Conservation (phyloP, 2,329 filamentous ascomycete genomes). For the Rhynchosporium agropyri region DNA sequence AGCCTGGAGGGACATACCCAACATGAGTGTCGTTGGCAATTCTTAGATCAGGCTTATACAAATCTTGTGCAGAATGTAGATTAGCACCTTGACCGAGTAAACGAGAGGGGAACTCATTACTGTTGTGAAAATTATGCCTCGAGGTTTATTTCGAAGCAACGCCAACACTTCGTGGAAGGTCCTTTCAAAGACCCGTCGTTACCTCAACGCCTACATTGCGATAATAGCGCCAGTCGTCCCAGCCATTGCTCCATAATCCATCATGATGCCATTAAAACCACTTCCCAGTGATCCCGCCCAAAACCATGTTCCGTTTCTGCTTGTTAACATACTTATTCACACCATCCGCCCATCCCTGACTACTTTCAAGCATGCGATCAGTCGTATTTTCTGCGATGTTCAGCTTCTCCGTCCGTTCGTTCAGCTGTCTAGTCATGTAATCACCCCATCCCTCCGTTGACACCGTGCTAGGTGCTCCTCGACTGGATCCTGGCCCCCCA, state of each 20-base stretch:
- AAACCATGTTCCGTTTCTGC: conserved; percentile 83
- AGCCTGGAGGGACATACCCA: no score
- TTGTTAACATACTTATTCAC: conserved; percentile 83
- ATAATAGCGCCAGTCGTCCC: conserved; percentile 4
- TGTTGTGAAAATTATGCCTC: not conserved
- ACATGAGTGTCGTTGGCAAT: no score
- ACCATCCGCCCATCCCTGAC: conserved; percentile 81
- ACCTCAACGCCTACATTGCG: not conserved
- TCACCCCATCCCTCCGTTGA: conserved; percentile 66
- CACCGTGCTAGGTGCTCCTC: conserved; percentile 37
- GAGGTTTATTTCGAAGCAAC: not conserved
- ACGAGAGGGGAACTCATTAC: no score
- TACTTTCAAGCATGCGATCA: conserved; percentile 79
- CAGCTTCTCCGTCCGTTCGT: conserved; percentile 87
- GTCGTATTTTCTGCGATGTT: conserved; percentile 82
- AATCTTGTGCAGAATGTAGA: no score
- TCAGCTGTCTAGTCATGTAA: conserved; percentile 84
- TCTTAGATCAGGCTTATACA: no score
- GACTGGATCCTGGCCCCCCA: conserved; percentile 41
- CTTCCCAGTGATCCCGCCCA: conserved; percentile 68
- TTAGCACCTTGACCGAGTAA: no score
- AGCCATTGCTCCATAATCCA: not conserved
- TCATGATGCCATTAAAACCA: conserved; percentile 44
- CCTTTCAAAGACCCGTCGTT: no score
- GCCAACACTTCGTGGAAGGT: not conserved